Evolutionary conservation across 169 alveolate species (phyloP).

Genomic region (Cryptosporidium andersoni): DNA sequence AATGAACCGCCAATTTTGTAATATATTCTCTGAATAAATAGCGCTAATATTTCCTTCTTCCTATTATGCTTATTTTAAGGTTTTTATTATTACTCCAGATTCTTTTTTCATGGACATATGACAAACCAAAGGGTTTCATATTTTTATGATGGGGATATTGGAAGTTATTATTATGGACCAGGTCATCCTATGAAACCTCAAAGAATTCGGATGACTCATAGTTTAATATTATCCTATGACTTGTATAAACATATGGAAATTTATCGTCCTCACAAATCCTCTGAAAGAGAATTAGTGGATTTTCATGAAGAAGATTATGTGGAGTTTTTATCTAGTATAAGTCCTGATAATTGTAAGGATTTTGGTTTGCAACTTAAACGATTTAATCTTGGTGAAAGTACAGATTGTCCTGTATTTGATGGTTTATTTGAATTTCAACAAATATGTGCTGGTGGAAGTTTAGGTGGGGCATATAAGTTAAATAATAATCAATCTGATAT

Average conservation of each 20-base stretch:
- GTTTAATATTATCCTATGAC: slow-evolving; percentile 93
- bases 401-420: slow-evolving; percentile 98
- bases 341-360: slow-evolving; percentile 85
- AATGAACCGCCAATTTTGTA: too few species aligned
- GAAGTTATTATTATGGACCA: slow-evolving; percentile 97
- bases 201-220: slow-evolving; percentile 98
- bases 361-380: slow-evolving; percentile 85
- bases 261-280: slow-evolving; percentile 95
- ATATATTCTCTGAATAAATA: neutral
- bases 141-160: slow-evolving; percentile 93
- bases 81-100: neutral
- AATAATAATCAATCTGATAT: slow-evolving; percentile 94
- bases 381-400: slow-evolving; percentile 93
- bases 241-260: slow-evolving; percentile 94
- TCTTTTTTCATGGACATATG: neutral
- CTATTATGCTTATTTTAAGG: neutral
- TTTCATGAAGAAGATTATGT: slow-evolving; percentile 96
- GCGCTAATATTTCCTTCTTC: neutral
- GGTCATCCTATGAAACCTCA: slow-evolving; percentile 99
- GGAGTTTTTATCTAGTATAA: slow-evolving; percentile 72
- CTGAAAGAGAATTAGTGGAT: slow-evolving; percentile 91
- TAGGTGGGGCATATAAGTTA: slow-evolving; percentile 94
- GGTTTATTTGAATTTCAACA: slow-evolving; percentile 96
- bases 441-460: slow-evolving; percentile 97
- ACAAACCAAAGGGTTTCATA: slow-evolving; percentile 87